These are phyloP conservation scores for Ampelocalamus luodianensis DNA, from an alignment of 176 grass and related monocot genomes.

Conservation along the genomic window DNA sequence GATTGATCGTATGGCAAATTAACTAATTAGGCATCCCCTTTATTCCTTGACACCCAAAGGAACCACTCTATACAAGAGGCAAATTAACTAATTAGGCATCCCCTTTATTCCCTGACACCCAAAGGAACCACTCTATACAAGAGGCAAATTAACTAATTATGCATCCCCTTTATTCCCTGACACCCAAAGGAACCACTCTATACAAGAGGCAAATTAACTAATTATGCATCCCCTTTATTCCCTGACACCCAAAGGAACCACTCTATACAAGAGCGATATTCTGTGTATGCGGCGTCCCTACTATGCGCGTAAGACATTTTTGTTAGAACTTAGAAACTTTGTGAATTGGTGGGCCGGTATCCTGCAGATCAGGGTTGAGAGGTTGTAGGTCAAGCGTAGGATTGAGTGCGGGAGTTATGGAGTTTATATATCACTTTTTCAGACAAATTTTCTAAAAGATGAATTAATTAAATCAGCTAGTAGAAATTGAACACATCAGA, in stretches of 20 bases:
- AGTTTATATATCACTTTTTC: neutral
- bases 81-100: neutral
- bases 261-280: too few relatives aligned
- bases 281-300: too few relatives aligned
- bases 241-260: neutral
- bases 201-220: neutral
- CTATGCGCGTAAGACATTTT: too few relatives aligned
- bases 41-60: slow-evolving; percentile 18
- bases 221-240: neutral
- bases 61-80: neutral
- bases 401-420: neutral
- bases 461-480: neutral
- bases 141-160: neutral
- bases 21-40: neutral
- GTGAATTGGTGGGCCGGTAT: neutral
- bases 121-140: neutral
- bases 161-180: neutral
- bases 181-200: neutral
- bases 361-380: neutral
- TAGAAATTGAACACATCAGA: neutral
- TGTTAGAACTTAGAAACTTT: neutral
- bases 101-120: neutral
- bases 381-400: too few relatives aligned
- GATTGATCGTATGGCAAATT: neutral
- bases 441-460: neutral